Evolutionary conservation across 2,329 filamentous ascomycete genomes (phyloP).

Genomic region (Phoma sp.): DNA sequence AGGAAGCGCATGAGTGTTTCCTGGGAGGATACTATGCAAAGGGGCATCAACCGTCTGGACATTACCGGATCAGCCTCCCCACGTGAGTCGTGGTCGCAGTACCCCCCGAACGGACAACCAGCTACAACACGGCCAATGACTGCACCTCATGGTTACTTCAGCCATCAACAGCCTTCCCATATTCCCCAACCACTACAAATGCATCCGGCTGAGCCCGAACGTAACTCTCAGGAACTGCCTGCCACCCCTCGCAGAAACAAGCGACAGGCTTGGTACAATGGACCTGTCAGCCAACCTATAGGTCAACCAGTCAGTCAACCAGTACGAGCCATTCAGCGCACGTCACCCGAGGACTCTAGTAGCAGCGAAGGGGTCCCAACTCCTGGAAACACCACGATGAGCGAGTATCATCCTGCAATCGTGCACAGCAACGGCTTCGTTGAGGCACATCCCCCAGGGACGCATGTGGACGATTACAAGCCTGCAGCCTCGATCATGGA

Average conservation of each 20-base stretch:
- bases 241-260: conserved; percentile 66
- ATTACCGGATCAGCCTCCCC: conserved; percentile 58
- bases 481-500: conserved; percentile 45
- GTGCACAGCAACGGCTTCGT: conserved; percentile 58
- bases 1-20: conserved; percentile 51
- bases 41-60: conserved; percentile 70
- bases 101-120: conserved; percentile 31
- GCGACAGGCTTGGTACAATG: conserved; percentile 76
- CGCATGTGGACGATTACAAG: conserved; percentile 51
- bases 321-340: conserved; percentile 51
- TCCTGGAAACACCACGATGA: conserved; percentile 56
- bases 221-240: conserved; percentile 48
- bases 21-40: conserved; percentile 71
- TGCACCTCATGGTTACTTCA: conserved; percentile 47
- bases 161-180: conserved; percentile 30
- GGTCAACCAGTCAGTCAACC: conserved; percentile 27
- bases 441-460: conserved; percentile 51
- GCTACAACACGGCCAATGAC: conserved; percentile 41
- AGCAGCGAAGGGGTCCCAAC: conserved; percentile 63
- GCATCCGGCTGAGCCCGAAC: conserved; percentile 42
- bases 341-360: conserved; percentile 62
- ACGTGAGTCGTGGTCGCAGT: conserved; percentile 44
- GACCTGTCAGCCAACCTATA: conserved; percentile 53
- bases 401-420: conserved; percentile 61
- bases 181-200: conserved; percentile 36